Conservation (phyloP, 352 stramenopile genomes). For the Phytophthora pisi region DNA sequence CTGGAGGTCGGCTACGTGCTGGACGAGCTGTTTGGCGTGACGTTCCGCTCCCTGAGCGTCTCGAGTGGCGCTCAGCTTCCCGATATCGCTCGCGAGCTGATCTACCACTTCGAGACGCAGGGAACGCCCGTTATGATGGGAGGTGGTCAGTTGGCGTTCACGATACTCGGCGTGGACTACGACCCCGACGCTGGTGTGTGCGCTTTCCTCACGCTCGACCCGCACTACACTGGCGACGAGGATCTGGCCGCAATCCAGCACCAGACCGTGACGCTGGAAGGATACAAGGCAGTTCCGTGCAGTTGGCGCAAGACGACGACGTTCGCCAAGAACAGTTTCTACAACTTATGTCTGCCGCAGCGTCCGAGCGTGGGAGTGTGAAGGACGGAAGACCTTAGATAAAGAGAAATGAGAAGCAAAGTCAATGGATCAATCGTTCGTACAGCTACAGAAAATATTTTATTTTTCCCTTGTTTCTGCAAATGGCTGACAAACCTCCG, state of each 20-base stretch:
- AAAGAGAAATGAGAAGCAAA: slow-evolving; percentile 6
- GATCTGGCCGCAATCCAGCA: slow-evolving; percentile 72
- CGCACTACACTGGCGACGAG: slow-evolving; percentile 80
- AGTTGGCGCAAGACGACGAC: slow-evolving; percentile 66
- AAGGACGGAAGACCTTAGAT: slow-evolving; percentile 1
- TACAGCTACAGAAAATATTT: slow-evolving; percentile 49
- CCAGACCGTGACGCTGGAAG: slow-evolving; percentile 61
- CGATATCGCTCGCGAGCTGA: slow-evolving; percentile 67
- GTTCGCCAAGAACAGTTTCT: slow-evolving; percentile 73
- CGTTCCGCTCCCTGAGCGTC: slow-evolving; percentile 72
- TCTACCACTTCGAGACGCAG: slow-evolving; percentile 78
- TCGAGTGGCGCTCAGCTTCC: slow-evolving; percentile 59
- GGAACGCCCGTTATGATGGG: slow-evolving; percentile 90
- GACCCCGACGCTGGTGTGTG: slow-evolving; percentile 63
- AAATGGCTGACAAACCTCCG: slow-evolving; percentile 14
- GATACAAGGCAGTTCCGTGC: slow-evolving; percentile 76
- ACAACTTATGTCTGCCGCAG: slow-evolving; percentile 82
- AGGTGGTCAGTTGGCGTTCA: slow-evolving; percentile 83
- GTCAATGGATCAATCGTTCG: slow-evolving; percentile 9
- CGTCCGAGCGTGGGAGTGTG: slow-evolving; percentile 40
- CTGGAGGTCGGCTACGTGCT: slow-evolving; percentile 87
- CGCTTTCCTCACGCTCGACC: slow-evolving; percentile 83
- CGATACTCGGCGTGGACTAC: slow-evolving; percentile 78
- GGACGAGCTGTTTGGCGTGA: slow-evolving; percentile 76
- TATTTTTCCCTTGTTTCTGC: slow-evolving; percentile 43